Evolutionary conservation across 768 basidiomycete species (phyloP), one percentile per base, ranked within the genome.

Genomic region (Tephrocybe sp.): DNA sequence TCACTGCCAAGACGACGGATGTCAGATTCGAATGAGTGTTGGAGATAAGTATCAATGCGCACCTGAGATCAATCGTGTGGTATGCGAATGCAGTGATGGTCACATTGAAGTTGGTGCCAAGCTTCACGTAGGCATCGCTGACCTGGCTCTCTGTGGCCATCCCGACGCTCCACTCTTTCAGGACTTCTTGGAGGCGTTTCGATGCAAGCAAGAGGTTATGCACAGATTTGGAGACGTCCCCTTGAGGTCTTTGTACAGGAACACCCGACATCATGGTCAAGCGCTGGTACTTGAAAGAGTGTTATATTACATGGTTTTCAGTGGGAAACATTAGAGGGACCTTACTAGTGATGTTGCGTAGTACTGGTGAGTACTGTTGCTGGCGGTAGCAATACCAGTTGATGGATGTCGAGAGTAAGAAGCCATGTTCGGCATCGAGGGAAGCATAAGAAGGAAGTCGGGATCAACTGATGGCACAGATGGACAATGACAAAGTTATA

Each of bases 31-130:
- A 39, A 16, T 9, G 9, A 5, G 12, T n/a, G 13, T 38, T 10
- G 13, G 33, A 22, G 11, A 11, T 5, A 33, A 22, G 7, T 26
- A 26, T 26, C 26, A 26, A 26, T 26, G 22, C 48, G 38, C 30
- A 58, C 95, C 77, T 84, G 60, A 94, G 81, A 54, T 85, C 79
- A 55, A 98, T 89, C 23, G 80, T 75, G 58, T 86, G 80, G 30
- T 75, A 70, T 10, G 80, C 77, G 62, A 98, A 97, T 0, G 92
- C 90, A 30, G 69, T 75, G 16, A 91, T 80, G 38, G 85, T 85
- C 3, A 76, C 70, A 67, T 94, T 93, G 73, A 97, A 95, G 58
- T 94, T 85, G 62, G 89, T 87, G 39, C 92, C 93, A 11, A 97
- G 79, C 59, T 84, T 79, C 48, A 98, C 89, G 65, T 93, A 98